Base-by-base conservation (phyloP, 257 asterid species). In the Osmanthus fragrans region DNA sequence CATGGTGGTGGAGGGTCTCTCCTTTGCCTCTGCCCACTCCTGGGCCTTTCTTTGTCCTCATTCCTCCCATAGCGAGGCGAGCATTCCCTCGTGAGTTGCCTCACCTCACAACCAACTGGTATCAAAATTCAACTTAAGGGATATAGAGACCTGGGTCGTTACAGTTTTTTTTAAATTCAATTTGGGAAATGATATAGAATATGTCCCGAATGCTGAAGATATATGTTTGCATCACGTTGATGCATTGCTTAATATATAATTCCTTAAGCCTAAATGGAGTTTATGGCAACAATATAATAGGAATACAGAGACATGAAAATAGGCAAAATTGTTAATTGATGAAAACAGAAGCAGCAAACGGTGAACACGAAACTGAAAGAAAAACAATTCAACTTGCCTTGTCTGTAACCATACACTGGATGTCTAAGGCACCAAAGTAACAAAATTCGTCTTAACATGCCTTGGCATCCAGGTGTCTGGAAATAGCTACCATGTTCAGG, bases 401-500 rank as follows among this genome's bases (percentile, higher is more conserved):
- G 66, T 58, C 32, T 58, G 13, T 58, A 58, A 23, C 66, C 66
- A 7, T 58, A 58, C 29, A 7, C 66, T 8, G 66, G 66, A 21
- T 58, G 66, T 7, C 66, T n/a, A n/a, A 58, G 66, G 66, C 66
- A 58, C 66, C 66, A 58, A 58, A 58, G 30, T n/a, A 58, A 8
- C 66, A 58, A 58, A 58, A 58, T 58, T 58, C 66, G 29, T 7
- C 66, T n/a, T 58, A 58, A 21, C 7, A 58, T 58, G 66, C 66
- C 30, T 23, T 58, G 66, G 66, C 66, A 58, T n/a, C 66, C 30
- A 58, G 66, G 66, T 7, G 29, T 58, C 66, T 58, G 66, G 30
- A 58, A 58, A 21, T n/a, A 58, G 66, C 66, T 58, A 58, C 66
- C 66, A 23, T 6, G 66, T n/a, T 58, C 66, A n/a, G 66, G 66